These are phyloP conservation scores for Leccinum broughii DNA, from an alignment of 768 basidiomycete species.

Conservation along the genomic window DNA sequence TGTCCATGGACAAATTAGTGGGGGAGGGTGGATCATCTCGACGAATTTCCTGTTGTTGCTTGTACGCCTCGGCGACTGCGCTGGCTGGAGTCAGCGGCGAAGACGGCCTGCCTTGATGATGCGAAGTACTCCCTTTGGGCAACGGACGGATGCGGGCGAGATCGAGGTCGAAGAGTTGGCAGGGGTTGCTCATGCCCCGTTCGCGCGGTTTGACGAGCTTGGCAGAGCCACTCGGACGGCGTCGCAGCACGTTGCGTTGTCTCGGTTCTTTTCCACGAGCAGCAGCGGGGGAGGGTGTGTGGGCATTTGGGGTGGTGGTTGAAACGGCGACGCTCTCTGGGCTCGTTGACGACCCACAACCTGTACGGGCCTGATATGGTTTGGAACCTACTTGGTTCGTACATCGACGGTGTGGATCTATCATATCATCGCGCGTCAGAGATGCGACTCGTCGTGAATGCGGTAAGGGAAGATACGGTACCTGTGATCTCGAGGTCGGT, in stretches of 20 bases:
- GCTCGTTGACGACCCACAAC: constrained; percentile 4
- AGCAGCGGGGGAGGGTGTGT: neutral
- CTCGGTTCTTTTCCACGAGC: constrained; percentile 16
- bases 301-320: neutral
- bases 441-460: neutral
- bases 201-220: constrained; percentile 22
- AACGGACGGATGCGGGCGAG: neutral
- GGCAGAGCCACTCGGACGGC: constrained; percentile 30
- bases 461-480: neutral
- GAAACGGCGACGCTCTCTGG: constrained; percentile 16
- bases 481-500: constrained; percentile 24
- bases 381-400: constrained; percentile 16
- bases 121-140: neutral
- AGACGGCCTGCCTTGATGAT: neutral
- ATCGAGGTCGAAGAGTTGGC: too few species aligned
- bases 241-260: constrained; percentile 35
- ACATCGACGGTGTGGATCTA: constrained; percentile 24
- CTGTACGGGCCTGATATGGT: neutral
- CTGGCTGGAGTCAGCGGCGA: constrained; percentile 44
- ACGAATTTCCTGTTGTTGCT: constrained; percentile 38
- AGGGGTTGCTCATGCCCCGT: constrained; percentile 6
- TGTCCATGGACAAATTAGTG: constrained; percentile 29
- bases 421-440: neutral
- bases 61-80: constrained; percentile 49
- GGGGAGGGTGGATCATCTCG: constrained; percentile 10